phyloP scores from a whole-genome alignment of 306 rosid species.

The Mucuna pruriens region DNA sequence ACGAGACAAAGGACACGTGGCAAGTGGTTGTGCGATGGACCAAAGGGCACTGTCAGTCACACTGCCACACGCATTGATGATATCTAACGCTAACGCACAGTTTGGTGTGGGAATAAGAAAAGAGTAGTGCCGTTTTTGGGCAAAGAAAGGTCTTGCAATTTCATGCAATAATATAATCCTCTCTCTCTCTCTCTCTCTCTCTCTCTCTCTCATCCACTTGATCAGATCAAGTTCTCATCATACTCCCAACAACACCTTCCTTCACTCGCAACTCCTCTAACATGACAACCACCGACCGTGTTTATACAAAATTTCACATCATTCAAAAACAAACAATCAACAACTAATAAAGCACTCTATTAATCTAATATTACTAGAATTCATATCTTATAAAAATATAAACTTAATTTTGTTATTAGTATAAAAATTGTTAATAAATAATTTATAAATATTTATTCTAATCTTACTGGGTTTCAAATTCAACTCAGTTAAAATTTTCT shows the following conservation, averaged over 20 bases:
- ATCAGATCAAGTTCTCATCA: background rate
- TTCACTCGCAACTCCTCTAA: background rate
- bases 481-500: no score
- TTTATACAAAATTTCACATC: conserved; percentile 27
- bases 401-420: no score
- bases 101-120: conserved; percentile 1
- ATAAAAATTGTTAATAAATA: no score
- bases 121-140: background rate
- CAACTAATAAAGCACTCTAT: background rate
- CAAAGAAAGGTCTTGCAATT: background rate
- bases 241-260: background rate
- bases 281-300: conserved; percentile 24
- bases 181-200: no score
- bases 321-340: conserved; percentile 19
- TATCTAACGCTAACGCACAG: background rate
- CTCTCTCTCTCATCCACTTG: no score
- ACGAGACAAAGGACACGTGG: background rate
- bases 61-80: background rate
- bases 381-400: no score
- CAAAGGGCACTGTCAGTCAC: background rate
- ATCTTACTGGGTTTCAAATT: no score
- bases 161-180: no score
- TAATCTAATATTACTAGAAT: no score
- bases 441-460: no score
- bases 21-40: background rate